Evolutionary conservation across 805 yeast genomes (phyloP).

Genomic region (Isabelozyma heimii): DNA sequence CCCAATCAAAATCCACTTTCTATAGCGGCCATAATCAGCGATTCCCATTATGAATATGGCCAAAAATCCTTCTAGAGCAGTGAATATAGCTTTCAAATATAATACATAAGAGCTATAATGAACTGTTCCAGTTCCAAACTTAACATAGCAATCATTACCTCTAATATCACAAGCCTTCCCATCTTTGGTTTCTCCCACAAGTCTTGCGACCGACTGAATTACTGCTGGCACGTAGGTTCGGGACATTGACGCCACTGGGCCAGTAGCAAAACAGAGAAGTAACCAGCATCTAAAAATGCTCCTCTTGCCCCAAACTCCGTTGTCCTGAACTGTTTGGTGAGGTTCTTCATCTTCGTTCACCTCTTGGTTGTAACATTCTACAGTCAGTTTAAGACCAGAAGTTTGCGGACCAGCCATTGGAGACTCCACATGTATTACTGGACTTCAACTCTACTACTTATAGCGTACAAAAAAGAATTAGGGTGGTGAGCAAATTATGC

Average conservation of each 20-base stretch:
- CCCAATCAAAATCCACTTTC: slow-evolving; percentile 29
- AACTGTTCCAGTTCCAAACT: slow-evolving; percentile 30
- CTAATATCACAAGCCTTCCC: slow-evolving; percentile 20
- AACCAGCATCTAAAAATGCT: slow-evolving; percentile 31
- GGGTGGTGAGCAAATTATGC: too few relatives aligned
- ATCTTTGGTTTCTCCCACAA: slow-evolving; percentile 22
- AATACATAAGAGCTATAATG: slow-evolving; percentile 35
- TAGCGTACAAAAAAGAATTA: too few relatives aligned
- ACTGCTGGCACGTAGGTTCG: slow-evolving; percentile 40
- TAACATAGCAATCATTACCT: slow-evolving; percentile 39
- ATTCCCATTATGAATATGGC: slow-evolving; percentile 36
- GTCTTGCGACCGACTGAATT: slow-evolving; percentile 33
- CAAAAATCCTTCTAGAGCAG: slow-evolving; percentile 36
- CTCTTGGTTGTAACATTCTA: too few relatives aligned
- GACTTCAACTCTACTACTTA: too few relatives aligned
- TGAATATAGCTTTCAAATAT: slow-evolving; percentile 34
- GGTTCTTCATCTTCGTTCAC: neutral
- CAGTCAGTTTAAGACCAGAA: too few relatives aligned
- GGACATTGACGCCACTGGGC: slow-evolving; percentile 42
- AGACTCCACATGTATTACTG: too few relatives aligned
- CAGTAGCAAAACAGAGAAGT: slow-evolving; percentile 37
- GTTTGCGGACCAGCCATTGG: too few relatives aligned
- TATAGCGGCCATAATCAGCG: slow-evolving; percentile 38
- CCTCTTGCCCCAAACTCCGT: slow-evolving; percentile 13
- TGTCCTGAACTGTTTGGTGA: neutral